These are phyloP conservation scores for Chrysosporium keratinophilum DNA, from an alignment of 2,329 filamentous ascomycete species.

Conservation along the genomic window DNA sequence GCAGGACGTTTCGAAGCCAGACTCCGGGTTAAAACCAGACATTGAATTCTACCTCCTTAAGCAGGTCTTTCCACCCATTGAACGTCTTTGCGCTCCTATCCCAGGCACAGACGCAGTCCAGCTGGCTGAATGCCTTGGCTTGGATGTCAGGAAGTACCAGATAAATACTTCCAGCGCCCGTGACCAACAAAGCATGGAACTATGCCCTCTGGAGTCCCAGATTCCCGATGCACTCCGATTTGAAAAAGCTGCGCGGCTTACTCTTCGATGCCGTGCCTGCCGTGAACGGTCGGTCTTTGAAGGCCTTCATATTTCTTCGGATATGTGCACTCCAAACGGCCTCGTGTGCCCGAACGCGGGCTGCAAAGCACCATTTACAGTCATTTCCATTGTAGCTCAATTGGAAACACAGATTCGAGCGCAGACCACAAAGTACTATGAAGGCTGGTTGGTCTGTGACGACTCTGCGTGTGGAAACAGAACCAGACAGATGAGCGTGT, in stretches of 20 bases:
- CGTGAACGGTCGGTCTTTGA: constrained; percentile 62
- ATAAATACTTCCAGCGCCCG: constrained; percentile 50
- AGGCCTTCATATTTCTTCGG: constrained; percentile 53
- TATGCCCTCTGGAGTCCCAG: constrained; percentile 87
- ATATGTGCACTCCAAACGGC: constrained; percentile 60
- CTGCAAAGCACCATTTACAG: constrained; percentile 57
- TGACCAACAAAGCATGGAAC: constrained; percentile 52
- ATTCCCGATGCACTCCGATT: constrained; percentile 88
- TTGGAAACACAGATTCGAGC: constrained; percentile 72
- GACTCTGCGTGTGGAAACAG: constrained; percentile 76
- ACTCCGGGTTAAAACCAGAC: constrained; percentile 68
- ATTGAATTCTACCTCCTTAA: constrained; percentile 98
- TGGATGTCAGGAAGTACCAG: constrained; percentile 80
- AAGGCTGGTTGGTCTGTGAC: constrained; percentile 82
- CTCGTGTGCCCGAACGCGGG: constrained; percentile 55
- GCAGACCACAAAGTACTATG: constrained; percentile 76
- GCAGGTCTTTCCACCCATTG: constrained; percentile 94
- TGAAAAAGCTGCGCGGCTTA: constrained; percentile 64
- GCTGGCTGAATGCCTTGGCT: constrained; percentile 83
- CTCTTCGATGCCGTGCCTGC: constrained; percentile 72
- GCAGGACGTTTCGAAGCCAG: constrained; percentile 70
- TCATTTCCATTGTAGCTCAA: constrained; percentile 70
- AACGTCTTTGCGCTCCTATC: constrained; percentile 94
- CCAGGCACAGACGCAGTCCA: constrained; percentile 80
- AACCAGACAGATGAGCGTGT: constrained; percentile 86